phyloP scores from a whole-genome alignment of 345 rosid genomes.

The Salix brachista region DNA sequence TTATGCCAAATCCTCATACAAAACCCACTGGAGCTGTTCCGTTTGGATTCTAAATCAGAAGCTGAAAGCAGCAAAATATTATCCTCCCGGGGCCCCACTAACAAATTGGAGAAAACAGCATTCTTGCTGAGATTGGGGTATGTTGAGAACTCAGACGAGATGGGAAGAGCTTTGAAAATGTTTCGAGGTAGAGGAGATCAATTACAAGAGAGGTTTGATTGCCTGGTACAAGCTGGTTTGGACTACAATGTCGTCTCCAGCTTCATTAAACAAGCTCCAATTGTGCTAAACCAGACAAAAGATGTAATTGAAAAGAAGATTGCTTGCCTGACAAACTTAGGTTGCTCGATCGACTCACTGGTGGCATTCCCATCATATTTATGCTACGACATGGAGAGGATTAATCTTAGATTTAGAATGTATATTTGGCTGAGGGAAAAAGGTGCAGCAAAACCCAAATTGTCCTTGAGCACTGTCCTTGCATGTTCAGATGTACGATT shows the following conservation, averaged over 20 bases:
- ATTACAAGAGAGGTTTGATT: slow-evolving; percentile 83
- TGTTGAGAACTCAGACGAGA: slow-evolving; percentile 79
- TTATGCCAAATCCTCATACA: slow-evolving; percentile 47
- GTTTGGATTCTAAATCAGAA: slow-evolving; percentile 41
- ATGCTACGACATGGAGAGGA: slow-evolving; percentile 20
- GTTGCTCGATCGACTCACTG: slow-evolving; percentile 52
- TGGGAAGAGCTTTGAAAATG: slow-evolving; percentile 57
- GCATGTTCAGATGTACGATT: slow-evolving; percentile 71
- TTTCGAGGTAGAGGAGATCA: slow-evolving; percentile 84
- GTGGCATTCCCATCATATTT: slow-evolving; percentile 51
- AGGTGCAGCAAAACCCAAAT: slow-evolving; percentile 16
- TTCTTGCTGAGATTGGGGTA: slow-evolving; percentile 69
- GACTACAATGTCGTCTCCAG: slow-evolving; percentile 39
- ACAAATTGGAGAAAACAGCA: slow-evolving; percentile 43
- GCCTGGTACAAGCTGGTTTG: slow-evolving; percentile 68
- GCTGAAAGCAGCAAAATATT: slow-evolving; percentile 23
- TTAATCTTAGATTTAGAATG: slow-evolving; percentile 24
- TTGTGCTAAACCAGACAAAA: slow-evolving; percentile 64
- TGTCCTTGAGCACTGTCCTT: slow-evolving; percentile 40
- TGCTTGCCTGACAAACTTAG: slow-evolving; percentile 46
- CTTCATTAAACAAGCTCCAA: slow-evolving; percentile 62
- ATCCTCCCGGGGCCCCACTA: slow-evolving; percentile 27
- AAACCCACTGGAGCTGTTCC: slow-evolving; percentile 60
- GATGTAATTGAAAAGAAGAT: slow-evolving; percentile 68
- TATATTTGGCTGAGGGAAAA: slow-evolving; percentile 20